Base-by-base conservation (phyloP, 371 early-diverging fungal genomes). In the Circinella umbellata region DNA sequence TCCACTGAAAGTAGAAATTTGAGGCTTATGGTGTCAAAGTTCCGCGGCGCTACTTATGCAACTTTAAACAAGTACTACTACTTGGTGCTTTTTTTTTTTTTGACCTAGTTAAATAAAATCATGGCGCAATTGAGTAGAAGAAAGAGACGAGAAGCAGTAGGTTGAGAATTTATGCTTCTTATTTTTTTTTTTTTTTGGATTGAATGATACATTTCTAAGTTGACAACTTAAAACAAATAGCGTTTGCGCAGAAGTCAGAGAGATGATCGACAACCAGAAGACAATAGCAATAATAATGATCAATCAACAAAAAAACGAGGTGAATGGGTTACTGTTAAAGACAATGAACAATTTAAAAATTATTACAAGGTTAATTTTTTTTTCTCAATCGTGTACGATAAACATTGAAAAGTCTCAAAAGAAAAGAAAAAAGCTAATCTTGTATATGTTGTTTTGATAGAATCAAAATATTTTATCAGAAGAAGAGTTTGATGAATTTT, bases 401-500 rank as follows among this genome's bases (percentile, higher is more conserved):
- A 27, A 27, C 27, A 27, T 27, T 27, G 27, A 27, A 27, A 27
- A 27, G 27, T 27, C 27, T 27, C 27, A n/a, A n/a, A 51, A 13
- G 14, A 47, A 11, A 5, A 17, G 17, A 17, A 61, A 37, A 37
- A 38, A 64, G 1, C 6, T 13, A 34, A 42, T 60, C 46, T 20
- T 42, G 27, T 14, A 10, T 17, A 18, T 14, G 55, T 57, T 53
- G 39, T 13, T 3, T 38, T 18, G 38, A 60, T 74, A 84, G 82
- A 69, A 71, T 15, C 97, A 98, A 77, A 79, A 88, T 68, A 84
- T 98, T 42, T 73, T 98, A 55, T 78, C 90, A 14, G 93, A 90
- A 11, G 93, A 92, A 60, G 98, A 98, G 77, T 97, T 92, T 86
- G 88, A 89, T 5, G 63, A 68, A 51, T 92, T 95, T 69, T 87